phyloP scores from a whole-genome alignment of 495 filamentous ascomycete species.

The Aspergillus nidulans region DNA sequence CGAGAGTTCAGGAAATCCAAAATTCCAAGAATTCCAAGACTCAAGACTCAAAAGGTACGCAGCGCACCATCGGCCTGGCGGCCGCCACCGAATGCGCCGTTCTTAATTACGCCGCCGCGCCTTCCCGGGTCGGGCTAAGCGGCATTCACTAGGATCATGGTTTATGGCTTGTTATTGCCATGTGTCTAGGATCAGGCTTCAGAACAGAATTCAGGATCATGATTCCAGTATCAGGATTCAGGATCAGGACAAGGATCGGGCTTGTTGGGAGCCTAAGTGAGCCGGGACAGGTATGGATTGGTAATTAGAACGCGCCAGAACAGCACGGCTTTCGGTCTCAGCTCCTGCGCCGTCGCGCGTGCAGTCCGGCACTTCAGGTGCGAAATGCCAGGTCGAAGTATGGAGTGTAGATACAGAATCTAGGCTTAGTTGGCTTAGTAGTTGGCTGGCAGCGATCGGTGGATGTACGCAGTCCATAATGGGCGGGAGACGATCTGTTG shows the following conservation, averaged over 20 bases:
- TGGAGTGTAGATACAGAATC: background rate
- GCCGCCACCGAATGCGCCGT: too few species aligned
- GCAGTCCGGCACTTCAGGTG: too few species aligned
- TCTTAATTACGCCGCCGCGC: too few species aligned
- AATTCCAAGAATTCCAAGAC: too few species aligned
- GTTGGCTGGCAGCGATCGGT: background rate
- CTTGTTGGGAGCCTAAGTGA: background rate
- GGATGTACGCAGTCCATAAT: too few species aligned
- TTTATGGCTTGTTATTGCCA: background rate
- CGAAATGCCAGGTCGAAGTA: background rate
- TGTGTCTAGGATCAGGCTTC: background rate
- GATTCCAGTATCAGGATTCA: background rate
- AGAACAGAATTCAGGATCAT: background rate
- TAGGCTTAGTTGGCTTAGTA: too few species aligned
- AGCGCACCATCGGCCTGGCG: too few species aligned
- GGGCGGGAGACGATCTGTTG: background rate
- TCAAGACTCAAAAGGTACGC: too few species aligned
- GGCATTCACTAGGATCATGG: background rate
- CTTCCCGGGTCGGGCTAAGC: too few species aligned
- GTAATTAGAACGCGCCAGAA: background rate
- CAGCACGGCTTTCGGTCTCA: conserved; percentile 9
- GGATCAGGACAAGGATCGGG: background rate
- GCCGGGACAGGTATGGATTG: too few species aligned
- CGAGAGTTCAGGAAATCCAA: too few species aligned
- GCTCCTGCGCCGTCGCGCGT: background rate